Evolutionary conservation across 2,329 filamentous ascomycete species (phyloP).

Genomic region (Calonectria henricotiae): DNA sequence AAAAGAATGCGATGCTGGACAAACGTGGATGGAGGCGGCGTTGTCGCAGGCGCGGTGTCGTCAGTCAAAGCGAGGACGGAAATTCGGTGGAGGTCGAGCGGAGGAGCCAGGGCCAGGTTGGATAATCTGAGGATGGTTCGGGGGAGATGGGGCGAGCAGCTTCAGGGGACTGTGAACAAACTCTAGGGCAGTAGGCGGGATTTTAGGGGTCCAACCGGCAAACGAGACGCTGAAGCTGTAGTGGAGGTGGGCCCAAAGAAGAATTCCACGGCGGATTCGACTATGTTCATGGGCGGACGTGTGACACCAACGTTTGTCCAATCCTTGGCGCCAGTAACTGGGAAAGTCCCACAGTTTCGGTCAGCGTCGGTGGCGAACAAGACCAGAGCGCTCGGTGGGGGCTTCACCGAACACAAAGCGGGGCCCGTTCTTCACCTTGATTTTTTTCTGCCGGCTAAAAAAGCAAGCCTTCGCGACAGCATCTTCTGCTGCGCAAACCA

Average conservation of each 20-base stretch:
- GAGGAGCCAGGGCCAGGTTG: slow-evolving; percentile 45
- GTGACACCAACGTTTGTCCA: slow-evolving; percentile 17
- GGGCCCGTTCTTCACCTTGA: slow-evolving; percentile 54
- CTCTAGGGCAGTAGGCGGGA: slow-evolving; percentile 26
- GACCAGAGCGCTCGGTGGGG: slow-evolving; percentile 28
- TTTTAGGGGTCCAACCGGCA: slow-evolving; percentile 32
- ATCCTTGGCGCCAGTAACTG: slow-evolving; percentile 1
- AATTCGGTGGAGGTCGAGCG: slow-evolving; percentile 51
- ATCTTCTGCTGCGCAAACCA: slow-evolving; percentile 39
- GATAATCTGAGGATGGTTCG: slow-evolving; percentile 40
- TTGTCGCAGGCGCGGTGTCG: slow-evolving; percentile 47
- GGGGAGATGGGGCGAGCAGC: slow-evolving; percentile 34
- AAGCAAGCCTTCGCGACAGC: slow-evolving; percentile 37
- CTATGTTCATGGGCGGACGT: slow-evolving; percentile 24
- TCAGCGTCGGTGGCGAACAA: slow-evolving; percentile 39
- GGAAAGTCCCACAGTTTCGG: slow-evolving; percentile 36
- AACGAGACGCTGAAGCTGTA: slow-evolving; percentile 24
- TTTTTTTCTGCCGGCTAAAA: slow-evolving; percentile 49
- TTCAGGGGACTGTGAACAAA: slow-evolving; percentile 26
- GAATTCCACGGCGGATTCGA: slow-evolving; percentile 1
- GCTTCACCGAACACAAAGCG: slow-evolving; percentile 48
- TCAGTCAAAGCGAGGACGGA: slow-evolving; percentile 47
- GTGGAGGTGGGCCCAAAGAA: slow-evolving; percentile 17
- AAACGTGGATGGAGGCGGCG: slow-evolving; percentile 34
- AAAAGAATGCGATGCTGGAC: slow-evolving; percentile 33